Evolutionary conservation across 202 grass and related monocot species (phyloP).

Genomic region (Musa balbisiana): DNA sequence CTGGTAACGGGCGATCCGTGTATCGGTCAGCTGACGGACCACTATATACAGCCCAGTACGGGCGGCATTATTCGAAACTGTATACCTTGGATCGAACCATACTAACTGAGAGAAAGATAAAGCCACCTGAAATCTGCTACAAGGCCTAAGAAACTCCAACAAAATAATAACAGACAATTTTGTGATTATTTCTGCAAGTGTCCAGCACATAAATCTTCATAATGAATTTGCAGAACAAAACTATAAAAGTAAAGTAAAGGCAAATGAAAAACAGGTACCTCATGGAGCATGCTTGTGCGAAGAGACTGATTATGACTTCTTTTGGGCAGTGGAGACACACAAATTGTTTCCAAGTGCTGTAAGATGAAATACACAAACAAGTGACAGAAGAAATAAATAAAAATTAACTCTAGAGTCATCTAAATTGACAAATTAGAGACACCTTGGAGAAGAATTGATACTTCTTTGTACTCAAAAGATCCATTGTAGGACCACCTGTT

Average conservation of each 20-base stretch:
- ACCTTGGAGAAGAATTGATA: constrained; percentile 99
- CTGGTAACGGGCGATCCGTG: no score
- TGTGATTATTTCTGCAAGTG: not conserved
- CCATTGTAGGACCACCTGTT: constrained; percentile 70
- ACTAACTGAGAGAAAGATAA: not conserved
- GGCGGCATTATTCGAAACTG: no score
- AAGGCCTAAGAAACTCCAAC: no score
- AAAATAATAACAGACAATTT: not conserved
- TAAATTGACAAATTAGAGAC: constrained; percentile 26
- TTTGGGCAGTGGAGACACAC: constrained; percentile 68
- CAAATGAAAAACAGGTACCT: constrained; percentile 35
- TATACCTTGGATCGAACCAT: not conserved
- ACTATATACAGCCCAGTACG: no score
- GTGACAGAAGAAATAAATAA: not conserved
- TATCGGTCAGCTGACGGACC: no score
- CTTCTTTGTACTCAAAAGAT: constrained; percentile 85
- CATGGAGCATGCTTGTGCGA: constrained; percentile 86
- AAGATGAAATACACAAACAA: constrained; percentile 9
- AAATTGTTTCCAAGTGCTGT: constrained; percentile 76
- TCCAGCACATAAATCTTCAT: not conserved
- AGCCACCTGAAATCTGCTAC: no score
- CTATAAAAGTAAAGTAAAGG: not conserved
- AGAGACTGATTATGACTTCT: constrained; percentile 70
- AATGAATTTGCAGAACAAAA: no score
- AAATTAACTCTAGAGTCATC: not conserved